Percentiles rank a stretch among this genome's conserved stretches.
Evolutionary conservation across 768 basidiomycete species (phyloP).

Genomic region (Mycena maculata): DNA sequence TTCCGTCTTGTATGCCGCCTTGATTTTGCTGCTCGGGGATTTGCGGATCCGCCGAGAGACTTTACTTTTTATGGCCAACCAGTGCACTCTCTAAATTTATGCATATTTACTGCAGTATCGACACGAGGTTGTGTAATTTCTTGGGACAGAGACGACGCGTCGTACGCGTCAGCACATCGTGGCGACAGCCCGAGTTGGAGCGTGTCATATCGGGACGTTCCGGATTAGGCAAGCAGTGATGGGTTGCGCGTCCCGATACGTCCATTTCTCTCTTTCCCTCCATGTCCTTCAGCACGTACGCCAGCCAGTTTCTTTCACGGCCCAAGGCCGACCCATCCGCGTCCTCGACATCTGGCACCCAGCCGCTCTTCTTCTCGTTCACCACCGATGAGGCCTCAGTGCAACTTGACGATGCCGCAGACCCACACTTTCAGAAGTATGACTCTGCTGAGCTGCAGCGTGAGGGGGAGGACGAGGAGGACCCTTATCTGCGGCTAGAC

Average conservation of each 20-base stretch:
- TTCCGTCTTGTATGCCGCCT: no score
- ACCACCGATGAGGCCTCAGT: constrained; percentile 78
- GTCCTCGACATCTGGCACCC: constrained; percentile 38
- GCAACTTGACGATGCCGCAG: constrained; percentile 79
- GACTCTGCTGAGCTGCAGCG: constrained; percentile 38
- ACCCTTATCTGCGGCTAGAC: constrained; percentile 83
- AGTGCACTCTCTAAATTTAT: no score
- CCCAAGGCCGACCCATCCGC: constrained; percentile 16
- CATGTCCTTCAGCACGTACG: constrained; percentile 30
- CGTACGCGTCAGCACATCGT: no score
- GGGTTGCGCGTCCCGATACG: constrained; percentile 17
- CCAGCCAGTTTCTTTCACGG: constrained; percentile 14
- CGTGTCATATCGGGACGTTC: background rate
- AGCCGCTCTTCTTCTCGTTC: constrained; percentile 92
- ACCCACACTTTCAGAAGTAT: constrained; percentile 74
- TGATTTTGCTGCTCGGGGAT: no score
- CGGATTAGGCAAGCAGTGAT: background rate
- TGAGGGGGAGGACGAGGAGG: constrained; percentile 70
- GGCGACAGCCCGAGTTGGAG: background rate
- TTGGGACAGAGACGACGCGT: no score
- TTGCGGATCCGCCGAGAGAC: no score
- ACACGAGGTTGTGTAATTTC: no score
- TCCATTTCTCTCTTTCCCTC: background rate
- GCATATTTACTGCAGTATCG: no score
- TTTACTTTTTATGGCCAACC: no score